Conservation (phyloP, 2,329 filamentous ascomycete genomes). For the Stachybotrys chartarum region DNA sequence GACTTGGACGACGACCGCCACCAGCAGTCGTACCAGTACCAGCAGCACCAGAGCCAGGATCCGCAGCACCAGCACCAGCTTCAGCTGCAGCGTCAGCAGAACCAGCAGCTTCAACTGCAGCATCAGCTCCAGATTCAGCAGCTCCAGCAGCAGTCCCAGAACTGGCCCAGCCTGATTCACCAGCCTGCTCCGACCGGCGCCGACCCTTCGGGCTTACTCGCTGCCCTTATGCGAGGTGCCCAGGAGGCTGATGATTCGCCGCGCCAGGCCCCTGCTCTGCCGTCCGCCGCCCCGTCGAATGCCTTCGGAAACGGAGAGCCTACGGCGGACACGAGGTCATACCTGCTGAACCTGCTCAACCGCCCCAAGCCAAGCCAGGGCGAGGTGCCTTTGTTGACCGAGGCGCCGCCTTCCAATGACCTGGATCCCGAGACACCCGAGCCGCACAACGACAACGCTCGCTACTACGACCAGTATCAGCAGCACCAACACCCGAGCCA, state of each 20-base stretch:
- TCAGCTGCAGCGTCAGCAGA: slow-evolving; percentile 10
- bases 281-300: slow-evolving; percentile 16
- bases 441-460: slow-evolving; percentile 15
- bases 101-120: slow-evolving; percentile 5
- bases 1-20: slow-evolving; percentile 2
- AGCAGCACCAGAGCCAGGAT: slow-evolving; percentile 7
- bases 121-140: slow-evolving; percentile 8
- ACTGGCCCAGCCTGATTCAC: slow-evolving; percentile 37
- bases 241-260: slow-evolving; percentile 39
- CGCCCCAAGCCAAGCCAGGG: slow-evolving; percentile 62
- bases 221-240: slow-evolving; percentile 53
- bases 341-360: slow-evolving; percentile 79
- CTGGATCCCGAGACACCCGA: slow-evolving; percentile 38
- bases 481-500: slow-evolving; percentile 14
- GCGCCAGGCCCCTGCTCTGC: slow-evolving; percentile 13
- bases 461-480: slow-evolving; percentile 21
- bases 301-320: slow-evolving; percentile 44
- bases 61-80: slow-evolving; percentile 12
- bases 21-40: slow-evolving; percentile 4
- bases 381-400: slow-evolving; percentile 37
- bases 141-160: slow-evolving; percentile 10
- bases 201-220: slow-evolving; percentile 51
- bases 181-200: slow-evolving; percentile 49
- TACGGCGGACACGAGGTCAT: slow-evolving; percentile 69
- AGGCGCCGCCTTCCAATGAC: slow-evolving; percentile 34